Evolutionary conservation across 495 filamentous ascomycete genomes (phyloP).

Genomic region (Annulohypoxylon moriforme): DNA sequence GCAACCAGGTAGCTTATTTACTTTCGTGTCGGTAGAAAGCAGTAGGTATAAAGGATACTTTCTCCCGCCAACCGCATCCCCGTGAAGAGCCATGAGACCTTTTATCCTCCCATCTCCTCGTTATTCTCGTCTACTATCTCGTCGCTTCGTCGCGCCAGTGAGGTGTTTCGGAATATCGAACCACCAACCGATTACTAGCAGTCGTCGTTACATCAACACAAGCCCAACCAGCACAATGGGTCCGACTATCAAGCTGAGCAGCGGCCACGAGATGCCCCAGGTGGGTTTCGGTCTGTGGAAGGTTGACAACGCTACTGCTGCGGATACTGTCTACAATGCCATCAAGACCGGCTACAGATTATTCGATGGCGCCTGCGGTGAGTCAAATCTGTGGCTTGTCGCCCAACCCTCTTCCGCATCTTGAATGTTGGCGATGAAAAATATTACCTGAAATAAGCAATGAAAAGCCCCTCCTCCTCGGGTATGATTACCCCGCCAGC

Average conservation of each 20-base stretch:
- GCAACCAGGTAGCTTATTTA: slow-evolving; percentile 33
- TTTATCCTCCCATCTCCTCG: slow-evolving; percentile 26
- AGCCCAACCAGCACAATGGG: slow-evolving; percentile 49
- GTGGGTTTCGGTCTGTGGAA: slow-evolving; percentile 90
- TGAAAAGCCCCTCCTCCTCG: slow-evolving; percentile 42
- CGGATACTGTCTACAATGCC: slow-evolving; percentile 86
- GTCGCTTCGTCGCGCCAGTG: slow-evolving; percentile 22
- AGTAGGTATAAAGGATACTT: slow-evolving; percentile 30
- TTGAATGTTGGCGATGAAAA: slow-evolving; percentile 14
- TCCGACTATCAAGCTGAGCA: slow-evolving; percentile 80
- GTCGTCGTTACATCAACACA: slow-evolving; percentile 27
- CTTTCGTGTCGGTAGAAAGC: slow-evolving; percentile 24
- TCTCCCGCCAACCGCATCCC: slow-evolving; percentile 27
- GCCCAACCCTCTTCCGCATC: slow-evolving; percentile 6
- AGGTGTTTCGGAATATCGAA: slow-evolving; percentile 21
- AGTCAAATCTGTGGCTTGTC: slow-evolving; percentile 37
- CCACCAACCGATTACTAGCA: slow-evolving; percentile 11
- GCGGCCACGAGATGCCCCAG: slow-evolving; percentile 85
- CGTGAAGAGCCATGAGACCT: slow-evolving; percentile 34
- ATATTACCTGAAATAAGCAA: slow-evolving; percentile 33
- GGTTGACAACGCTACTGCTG: slow-evolving; percentile 79
- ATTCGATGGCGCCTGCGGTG: slow-evolving; percentile 89
- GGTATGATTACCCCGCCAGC: slow-evolving; percentile 45
- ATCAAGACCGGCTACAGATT: slow-evolving; percentile 90
- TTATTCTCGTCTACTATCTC: slow-evolving; percentile 31